Conservation (phyloP, 495 filamentous ascomycete genomes). For the Penicillium roqueforti region DNA sequence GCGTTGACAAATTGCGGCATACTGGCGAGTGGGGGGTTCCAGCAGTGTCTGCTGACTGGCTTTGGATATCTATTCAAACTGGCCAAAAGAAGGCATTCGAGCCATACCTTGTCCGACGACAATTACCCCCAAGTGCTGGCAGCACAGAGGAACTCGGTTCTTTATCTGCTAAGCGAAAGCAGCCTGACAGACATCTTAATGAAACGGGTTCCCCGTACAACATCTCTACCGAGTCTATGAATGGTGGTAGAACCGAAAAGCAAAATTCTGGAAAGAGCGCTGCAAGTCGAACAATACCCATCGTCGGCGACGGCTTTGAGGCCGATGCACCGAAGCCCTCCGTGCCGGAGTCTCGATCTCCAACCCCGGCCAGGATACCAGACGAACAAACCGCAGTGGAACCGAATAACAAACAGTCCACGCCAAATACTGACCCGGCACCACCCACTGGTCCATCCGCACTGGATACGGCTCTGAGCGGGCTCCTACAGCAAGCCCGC, state of each 20-base stretch:
- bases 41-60: slow-evolving; percentile 73
- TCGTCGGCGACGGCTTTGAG: slow-evolving; percentile 21
- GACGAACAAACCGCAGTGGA: slow-evolving; percentile 8
- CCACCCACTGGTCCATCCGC: slow-evolving; percentile 24
- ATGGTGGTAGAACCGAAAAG: neutral
- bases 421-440: slow-evolving; percentile 13
- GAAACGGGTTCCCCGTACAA: slow-evolving; percentile 2
- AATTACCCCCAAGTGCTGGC: slow-evolving; percentile 23
- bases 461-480: slow-evolving; percentile 37
- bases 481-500: slow-evolving; percentile 41
- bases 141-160: slow-evolving; percentile 21
- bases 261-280: slow-evolving; percentile 1
- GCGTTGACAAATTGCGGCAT: slow-evolving; percentile 72
- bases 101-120: slow-evolving; percentile 39
- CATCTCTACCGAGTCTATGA: neutral
- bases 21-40: slow-evolving; percentile 70
- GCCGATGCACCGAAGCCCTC: slow-evolving; percentile 28
- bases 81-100: slow-evolving; percentile 51
- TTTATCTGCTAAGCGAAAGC: slow-evolving; percentile 14
- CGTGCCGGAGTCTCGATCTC: slow-evolving; percentile 29
- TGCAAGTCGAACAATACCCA: slow-evolving; percentile 8
- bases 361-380: slow-evolving; percentile 15
- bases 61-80: slow-evolving; percentile 70
- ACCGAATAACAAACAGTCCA: slow-evolving; percentile 14
- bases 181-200: neutral